A percentile compares a stretch with the other conserved stretches of the same genome.
Evolutionary conservation across 768 basidiomycete species (phyloP).

Genomic region (Lactarius hatsudake): DNA sequence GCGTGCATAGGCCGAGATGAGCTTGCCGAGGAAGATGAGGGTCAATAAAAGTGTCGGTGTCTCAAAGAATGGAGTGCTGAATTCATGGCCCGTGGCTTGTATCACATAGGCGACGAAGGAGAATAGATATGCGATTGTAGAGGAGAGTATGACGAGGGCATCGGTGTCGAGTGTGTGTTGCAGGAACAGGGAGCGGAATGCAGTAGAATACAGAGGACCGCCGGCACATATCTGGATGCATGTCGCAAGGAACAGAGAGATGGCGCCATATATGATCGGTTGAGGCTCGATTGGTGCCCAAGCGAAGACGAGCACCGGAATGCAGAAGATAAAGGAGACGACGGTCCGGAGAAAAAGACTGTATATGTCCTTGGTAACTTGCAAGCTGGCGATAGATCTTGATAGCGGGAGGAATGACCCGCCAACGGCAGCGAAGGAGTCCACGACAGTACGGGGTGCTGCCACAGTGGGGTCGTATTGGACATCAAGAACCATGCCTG

Average conservation of each 20-base stretch:
- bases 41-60: slow-evolving; percentile 43
- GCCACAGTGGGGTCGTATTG: slow-evolving; percentile 31
- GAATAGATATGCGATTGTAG: slow-evolving; percentile 41
- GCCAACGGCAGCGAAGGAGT: slow-evolving; percentile 27
- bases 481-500: slow-evolving; percentile 13
- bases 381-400: slow-evolving; percentile 29
- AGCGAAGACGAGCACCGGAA: slow-evolving; percentile 43
- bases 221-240: slow-evolving; percentile 38
- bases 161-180: slow-evolving; percentile 40
- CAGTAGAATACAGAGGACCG: slow-evolving; percentile 38
- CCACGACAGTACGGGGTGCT: slow-evolving; percentile 37
- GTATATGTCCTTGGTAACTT: slow-evolving; percentile 35
- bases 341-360: slow-evolving; percentile 34
- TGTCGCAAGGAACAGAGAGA: slow-evolving; percentile 40
- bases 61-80: slow-evolving; percentile 41
- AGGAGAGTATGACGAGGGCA: slow-evolving; percentile 40
- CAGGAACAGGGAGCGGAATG: slow-evolving; percentile 38
- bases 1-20: slow-evolving; percentile 39
- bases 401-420: slow-evolving; percentile 31
- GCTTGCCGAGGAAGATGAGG: slow-evolving; percentile 41
- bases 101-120: slow-evolving; percentile 40
- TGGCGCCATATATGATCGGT: slow-evolving; percentile 36
- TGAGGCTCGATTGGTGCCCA: slow-evolving; percentile 41
- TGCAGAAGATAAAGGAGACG: slow-evolving; percentile 35
- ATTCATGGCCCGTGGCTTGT: slow-evolving; percentile 34